Base-by-base conservation (phyloP, 139 green algal species). In the Micromonas pusilla region DNA sequence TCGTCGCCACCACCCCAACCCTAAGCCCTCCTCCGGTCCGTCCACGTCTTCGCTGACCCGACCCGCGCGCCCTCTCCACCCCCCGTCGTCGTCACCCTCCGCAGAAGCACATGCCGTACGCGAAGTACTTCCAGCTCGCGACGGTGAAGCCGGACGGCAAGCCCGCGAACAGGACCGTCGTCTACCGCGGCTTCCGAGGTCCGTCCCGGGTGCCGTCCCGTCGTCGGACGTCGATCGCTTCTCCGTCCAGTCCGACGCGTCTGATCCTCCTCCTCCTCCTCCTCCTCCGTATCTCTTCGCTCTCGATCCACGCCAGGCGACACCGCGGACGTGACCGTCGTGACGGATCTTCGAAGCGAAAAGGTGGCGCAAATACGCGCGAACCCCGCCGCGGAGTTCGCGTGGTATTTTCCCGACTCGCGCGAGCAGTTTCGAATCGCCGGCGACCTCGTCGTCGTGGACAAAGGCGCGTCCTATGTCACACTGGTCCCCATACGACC, bases 351-450 rank as follows among this genome's bases (percentile, higher is more conserved):
- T 16, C 36, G 68, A 19, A 63, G 37, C 1, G 1, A 32, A 13
- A 75, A 75, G 38, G 37, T 75, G 25, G 20, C n/a, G n/a, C 34
- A 75, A 5, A 34, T 75, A 23, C 34, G 20, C 23, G 37, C 23
- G 34, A 39, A 75, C 25, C 25, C 37, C 26, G 26, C 25, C 19
- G 37, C 16, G 20, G 68, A 75, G 38, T 62, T 75, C 3, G 37
- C 37, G 37, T 75, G 68, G 68, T 75, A 75, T 33, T 63, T 75
- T 34, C 68, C 68, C 4, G 38, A 75, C 34, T 62, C 37, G 37
- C 60, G 68, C 3, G 68, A 75, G 5, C 68, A 75, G 68, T 75
- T 75, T 32, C 2, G 68, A 32, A 26, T 75, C 34, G 19, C 23
- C 19, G 68, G 68, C 25, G 31, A 30, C 23, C 37, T 62, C 3